Evolutionary conservation across 257 asterid species (phyloP).

Genomic region (Solanum habrochaites): DNA sequence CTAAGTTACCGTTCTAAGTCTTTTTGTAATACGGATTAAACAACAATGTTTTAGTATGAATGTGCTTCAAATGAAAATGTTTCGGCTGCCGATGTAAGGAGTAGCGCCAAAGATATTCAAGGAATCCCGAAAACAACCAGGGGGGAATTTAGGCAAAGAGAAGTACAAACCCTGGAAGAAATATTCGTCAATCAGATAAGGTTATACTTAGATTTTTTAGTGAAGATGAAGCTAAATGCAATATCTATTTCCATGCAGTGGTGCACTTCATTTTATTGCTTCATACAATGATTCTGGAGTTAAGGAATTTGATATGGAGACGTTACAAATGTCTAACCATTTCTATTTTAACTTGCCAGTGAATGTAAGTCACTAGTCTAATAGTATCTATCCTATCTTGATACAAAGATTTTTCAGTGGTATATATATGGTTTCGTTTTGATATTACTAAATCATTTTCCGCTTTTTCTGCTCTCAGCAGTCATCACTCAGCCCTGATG

Average conservation of each 20-base stretch:
- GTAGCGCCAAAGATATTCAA: conserved; percentile 69
- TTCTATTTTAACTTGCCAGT: conserved; percentile 73
- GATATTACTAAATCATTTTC: not conserved
- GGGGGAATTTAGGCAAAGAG: conserved; percentile 52
- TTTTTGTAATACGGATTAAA: too few species aligned
- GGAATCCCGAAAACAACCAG: conserved; percentile 56
- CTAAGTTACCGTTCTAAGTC: too few species aligned
- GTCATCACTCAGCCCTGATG: conserved; percentile 79
- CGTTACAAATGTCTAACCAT: conserved; percentile 57
- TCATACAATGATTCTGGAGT: conserved; percentile 83
- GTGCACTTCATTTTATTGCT: conserved; percentile 79
- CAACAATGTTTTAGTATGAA: not conserved
- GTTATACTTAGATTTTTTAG: too few species aligned
- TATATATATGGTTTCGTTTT: too few species aligned
- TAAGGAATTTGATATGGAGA: conserved; percentile 74
- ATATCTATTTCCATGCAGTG: conserved; percentile 34
- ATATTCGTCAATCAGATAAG: conserved; percentile 50
- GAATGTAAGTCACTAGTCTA: conserved; percentile 43
- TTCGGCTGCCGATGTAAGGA: conserved; percentile 81
- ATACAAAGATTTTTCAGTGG: not conserved
- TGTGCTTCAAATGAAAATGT: conserved; percentile 28
- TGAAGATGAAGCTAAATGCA: conserved; percentile 10
- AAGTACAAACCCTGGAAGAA: conserved; percentile 61
- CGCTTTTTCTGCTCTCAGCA: conserved; percentile 42
- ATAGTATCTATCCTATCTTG: not conserved